A percentile compares a stretch with the other conserved stretches of the same genome.
Conservation (phyloP, 2,329 filamentous ascomycete genomes). For the Diplocarpon mali region DNA sequence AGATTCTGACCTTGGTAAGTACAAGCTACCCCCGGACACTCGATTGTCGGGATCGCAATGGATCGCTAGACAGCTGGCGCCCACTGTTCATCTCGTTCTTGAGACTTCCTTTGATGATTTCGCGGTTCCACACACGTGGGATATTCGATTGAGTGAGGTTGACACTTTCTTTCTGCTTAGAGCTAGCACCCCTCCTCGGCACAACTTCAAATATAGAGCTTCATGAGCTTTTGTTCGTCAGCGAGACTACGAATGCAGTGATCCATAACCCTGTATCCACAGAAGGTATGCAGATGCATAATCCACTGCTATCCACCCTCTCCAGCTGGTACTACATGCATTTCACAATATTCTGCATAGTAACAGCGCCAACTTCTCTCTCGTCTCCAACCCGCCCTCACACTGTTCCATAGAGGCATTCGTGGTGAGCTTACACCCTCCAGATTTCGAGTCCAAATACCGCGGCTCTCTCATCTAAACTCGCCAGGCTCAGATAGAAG, state of each 20-base stretch:
- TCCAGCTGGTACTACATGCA: constrained; percentile 28
- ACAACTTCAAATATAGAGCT: not conserved
- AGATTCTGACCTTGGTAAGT: too few relatives aligned
- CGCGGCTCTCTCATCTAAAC: not conserved
- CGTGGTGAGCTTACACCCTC: not conserved
- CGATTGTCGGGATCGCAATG: too few relatives aligned
- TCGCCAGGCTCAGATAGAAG: constrained; percentile 45
- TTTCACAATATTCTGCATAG: constrained; percentile 42
- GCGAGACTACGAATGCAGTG: not conserved
- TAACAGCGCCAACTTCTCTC: constrained; percentile 7
- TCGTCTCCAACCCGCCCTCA: not conserved
- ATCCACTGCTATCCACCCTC: constrained; percentile 3
- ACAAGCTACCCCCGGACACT: too few relatives aligned
- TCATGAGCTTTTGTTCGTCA: not conserved
- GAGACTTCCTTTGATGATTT: too few relatives aligned
- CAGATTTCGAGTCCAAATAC: not conserved
- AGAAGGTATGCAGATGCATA: not conserved
- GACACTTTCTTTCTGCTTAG: too few relatives aligned
- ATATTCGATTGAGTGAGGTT: too few relatives aligned
- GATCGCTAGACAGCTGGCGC: too few relatives aligned
- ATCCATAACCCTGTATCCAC: not conserved
- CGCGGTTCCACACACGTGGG: too few relatives aligned
- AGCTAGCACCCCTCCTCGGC: too few relatives aligned
- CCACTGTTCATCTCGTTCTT: too few relatives aligned
- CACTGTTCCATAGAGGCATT: not conserved